Evolutionary conservation across 2,329 filamentous ascomycete genomes (phyloP).

Genomic region (Pyrenochaeta sp.): DNA sequence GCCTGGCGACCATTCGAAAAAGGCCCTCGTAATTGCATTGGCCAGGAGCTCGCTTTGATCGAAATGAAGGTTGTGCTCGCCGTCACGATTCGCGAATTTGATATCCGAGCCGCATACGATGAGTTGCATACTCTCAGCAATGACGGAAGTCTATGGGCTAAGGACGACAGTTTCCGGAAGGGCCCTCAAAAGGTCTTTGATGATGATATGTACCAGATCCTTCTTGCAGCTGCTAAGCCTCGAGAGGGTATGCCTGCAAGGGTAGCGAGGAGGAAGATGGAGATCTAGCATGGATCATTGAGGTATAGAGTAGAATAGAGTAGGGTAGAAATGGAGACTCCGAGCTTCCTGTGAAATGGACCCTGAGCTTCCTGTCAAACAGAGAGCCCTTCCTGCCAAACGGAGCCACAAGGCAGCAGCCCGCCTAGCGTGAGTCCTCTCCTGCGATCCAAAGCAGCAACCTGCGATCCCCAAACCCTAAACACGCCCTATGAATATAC

Average conservation of each 20-base stretch:
- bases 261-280: constrained; percentile 18
- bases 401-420: too few species aligned
- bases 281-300: too few species aligned
- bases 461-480: too few species aligned
- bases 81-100: constrained; percentile 28
- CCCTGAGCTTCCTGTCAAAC: too few species aligned
- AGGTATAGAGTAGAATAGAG: too few species aligned
- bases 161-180: constrained; percentile 15
- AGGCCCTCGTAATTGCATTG: constrained; percentile 39
- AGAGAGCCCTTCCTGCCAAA: too few species aligned
- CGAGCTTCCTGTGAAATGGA: too few species aligned
- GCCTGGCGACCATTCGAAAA: constrained; percentile 50
- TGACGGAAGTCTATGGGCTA: constrained; percentile 29
- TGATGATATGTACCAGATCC: constrained; percentile 34
- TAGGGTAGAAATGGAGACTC: too few species aligned
- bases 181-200: constrained; percentile 29
- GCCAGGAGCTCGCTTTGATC: constrained; percentile 25
- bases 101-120: constrained; percentile 21
- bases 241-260: constrained; percentile 35
- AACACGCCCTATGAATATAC: too few species aligned
- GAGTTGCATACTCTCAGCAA: constrained; percentile 15
- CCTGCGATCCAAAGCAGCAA: too few species aligned
- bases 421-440: too few species aligned
- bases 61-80: constrained; percentile 29
- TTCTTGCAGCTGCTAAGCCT: constrained; percentile 34